Evolutionary conservation across 345 rosid species (phyloP).

Genomic region (Aquilaria sinensis): DNA sequence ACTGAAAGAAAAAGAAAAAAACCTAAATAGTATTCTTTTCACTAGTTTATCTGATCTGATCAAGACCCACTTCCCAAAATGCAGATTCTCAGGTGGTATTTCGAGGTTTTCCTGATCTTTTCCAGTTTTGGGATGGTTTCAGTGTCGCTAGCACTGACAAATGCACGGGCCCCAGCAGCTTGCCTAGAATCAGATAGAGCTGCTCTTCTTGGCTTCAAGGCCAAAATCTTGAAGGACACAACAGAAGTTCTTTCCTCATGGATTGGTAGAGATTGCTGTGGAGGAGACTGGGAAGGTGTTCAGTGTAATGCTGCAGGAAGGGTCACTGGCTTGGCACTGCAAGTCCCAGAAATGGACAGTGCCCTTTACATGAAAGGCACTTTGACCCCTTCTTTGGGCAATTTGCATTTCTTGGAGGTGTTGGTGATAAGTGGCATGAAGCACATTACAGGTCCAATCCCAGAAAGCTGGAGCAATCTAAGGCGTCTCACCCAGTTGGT

Average conservation of each 20-base stretch:
- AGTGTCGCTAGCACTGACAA: slow-evolving; percentile 17
- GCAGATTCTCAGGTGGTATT: slow-evolving; percentile 50
- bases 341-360: slow-evolving; percentile 30
- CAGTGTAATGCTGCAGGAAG: slow-evolving; percentile 56
- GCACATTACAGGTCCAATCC: slow-evolving; percentile 57
- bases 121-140: slow-evolving; percentile 20
- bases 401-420: slow-evolving; percentile 42
- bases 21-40: neutral
- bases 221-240: slow-evolving; percentile 55
- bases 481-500: slow-evolving; percentile 40
- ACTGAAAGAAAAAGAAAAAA: neutral
- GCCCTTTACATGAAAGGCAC: slow-evolving; percentile 60
- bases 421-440: slow-evolving; percentile 57
- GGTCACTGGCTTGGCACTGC: slow-evolving; percentile 48
- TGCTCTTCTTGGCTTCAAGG: slow-evolving; percentile 65
- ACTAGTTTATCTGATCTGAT: slow-evolving; percentile 15
- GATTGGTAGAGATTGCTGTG: slow-evolving; percentile 62
- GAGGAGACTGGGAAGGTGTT: slow-evolving; percentile 85
- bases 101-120: slow-evolving; percentile 31
- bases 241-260: slow-evolving; percentile 56
- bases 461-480: slow-evolving; percentile 40
- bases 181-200: slow-evolving; percentile 60
- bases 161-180: slow-evolving; percentile 11
- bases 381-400: slow-evolving; percentile 54
- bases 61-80: slow-evolving; percentile 48